Conservation (phyloP, 768 basidiomycete genomes). For the Filobasidium floriforme region DNA sequence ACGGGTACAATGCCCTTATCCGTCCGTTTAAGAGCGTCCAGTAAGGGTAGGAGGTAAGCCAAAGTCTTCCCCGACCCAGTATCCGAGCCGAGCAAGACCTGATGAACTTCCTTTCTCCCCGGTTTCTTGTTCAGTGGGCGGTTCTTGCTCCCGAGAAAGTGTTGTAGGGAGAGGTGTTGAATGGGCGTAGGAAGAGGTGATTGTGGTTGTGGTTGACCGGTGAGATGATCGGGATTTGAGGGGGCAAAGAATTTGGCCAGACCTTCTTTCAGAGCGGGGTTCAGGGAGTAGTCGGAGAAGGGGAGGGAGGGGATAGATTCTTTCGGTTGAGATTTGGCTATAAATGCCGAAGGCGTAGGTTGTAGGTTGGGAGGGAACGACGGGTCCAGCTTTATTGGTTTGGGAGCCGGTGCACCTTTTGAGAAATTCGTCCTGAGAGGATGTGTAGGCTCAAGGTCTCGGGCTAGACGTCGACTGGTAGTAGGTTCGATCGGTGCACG, state of each 20-base stretch:
- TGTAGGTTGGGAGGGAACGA: constrained; percentile 6
- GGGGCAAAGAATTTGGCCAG: constrained; percentile 13
- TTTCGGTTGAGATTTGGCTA: constrained; percentile 9
- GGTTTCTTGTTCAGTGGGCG: constrained; percentile 30
- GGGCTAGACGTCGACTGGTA: neutral
- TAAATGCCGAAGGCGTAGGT: neutral
- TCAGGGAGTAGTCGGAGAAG: constrained; percentile 21
- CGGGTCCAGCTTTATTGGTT: neutral
- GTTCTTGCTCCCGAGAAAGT: constrained; percentile 49
- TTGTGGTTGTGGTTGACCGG: neutral
- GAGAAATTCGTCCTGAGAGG: neutral
- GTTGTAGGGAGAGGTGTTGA: constrained; percentile 63
- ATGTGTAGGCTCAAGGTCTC: neutral
- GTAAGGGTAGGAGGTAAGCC: constrained; percentile 76
- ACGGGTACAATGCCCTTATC: constrained; percentile 46
- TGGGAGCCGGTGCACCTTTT: neutral
- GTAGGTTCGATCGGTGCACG: constrained; percentile 1
- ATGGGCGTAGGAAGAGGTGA: constrained; percentile 18
- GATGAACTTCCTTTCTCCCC: constrained; percentile 44
- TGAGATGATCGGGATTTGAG: too few relatives aligned
- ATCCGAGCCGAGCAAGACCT: constrained; percentile 67
- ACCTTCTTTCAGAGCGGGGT: constrained; percentile 18
- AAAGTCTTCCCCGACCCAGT: constrained; percentile 89
- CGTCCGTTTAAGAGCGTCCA: constrained; percentile 65
- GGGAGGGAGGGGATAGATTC: constrained; percentile 10